Evolutionary conservation across 352 stramenopile species (phyloP), one percentile per base, ranked within the genome.

Genomic region (Globisporangium spiculum): DNA sequence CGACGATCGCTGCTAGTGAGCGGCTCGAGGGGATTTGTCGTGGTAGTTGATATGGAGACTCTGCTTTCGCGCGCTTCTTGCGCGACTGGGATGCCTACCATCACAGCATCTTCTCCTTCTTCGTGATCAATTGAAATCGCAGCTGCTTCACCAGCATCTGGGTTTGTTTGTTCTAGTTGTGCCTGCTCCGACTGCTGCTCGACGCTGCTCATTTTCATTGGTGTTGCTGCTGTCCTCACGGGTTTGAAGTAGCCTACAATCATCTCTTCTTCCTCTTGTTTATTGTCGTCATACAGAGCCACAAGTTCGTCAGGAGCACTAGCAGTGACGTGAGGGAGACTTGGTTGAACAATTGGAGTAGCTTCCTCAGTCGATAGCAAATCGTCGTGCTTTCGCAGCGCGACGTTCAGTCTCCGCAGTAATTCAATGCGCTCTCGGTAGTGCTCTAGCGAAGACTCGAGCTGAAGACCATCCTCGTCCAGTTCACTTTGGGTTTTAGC

Each of bases 161-260:
- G 20, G 24, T 9, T 34, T 20, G 4, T 8, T 30, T 26, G 52
- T 2, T 7, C 8, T 44, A 36, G 27, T 41, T 60, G 54, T 0
- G 44, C 20, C 1, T 59, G 60, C 27, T 59, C 46, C 3, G 46
- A 46, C 3, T n/a, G 24, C 10, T 57, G 41, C 24, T 69, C 55
- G 24, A 8, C 41, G 32, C 41, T 59, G 60, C 12, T 54, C 30
- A 36, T 32, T 36, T 48, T 36, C 4, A 59, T 26, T 59, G 48
- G 30, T 8, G 24, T 10, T 8, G 6, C 20, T 26, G 10, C 8
- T 32, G 30, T 46, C 36, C 44, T 60, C 60, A 65, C 62, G 5
- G 67, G 67, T 58, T 64, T 67, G 57, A 80, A 79, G 60, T 84
- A 84, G 7, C 75, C 77, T 4, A 79, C 68, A 67, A 84, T 69